These are phyloP conservation scores for Leccinum subtestaceum DNA, from an alignment of 768 basidiomycete species.

Conservation along the genomic window DNA sequence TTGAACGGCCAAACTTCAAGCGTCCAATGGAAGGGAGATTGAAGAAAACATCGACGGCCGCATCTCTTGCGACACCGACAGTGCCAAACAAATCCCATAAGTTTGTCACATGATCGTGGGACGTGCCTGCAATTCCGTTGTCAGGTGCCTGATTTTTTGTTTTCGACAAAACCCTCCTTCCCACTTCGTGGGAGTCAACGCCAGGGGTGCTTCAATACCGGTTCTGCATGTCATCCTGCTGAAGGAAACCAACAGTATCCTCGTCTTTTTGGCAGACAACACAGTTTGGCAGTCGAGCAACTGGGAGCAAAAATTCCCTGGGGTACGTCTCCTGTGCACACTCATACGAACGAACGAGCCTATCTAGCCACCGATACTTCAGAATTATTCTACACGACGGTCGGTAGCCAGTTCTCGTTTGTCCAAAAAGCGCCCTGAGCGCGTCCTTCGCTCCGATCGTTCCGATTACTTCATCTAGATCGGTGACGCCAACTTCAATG, in stretches of 20 bases:
- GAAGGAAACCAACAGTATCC: slow-evolving; percentile 44
- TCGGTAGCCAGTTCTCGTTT: slow-evolving; percentile 49
- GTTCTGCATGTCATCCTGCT: slow-evolving; percentile 40
- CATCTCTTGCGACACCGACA: too few relatives aligned
- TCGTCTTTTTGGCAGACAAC: slow-evolving; percentile 74
- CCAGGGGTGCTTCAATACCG: slow-evolving; percentile 64
- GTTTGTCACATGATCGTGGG: too few relatives aligned
- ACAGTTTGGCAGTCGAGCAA: slow-evolving; percentile 92
- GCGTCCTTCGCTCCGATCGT: slow-evolving; percentile 40
- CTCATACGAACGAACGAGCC: slow-evolving; percentile 74
- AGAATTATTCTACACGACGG: slow-evolving; percentile 80
- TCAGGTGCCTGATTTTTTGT: too few relatives aligned
- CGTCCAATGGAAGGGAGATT: too few relatives aligned
- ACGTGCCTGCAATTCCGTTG: too few relatives aligned
- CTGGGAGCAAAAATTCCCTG: slow-evolving; percentile 69
- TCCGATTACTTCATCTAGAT: too few relatives aligned
- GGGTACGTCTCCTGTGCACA: slow-evolving; percentile 78
- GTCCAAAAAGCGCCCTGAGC: slow-evolving; percentile 48
- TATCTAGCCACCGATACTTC: slow-evolving; percentile 62
- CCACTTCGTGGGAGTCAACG: slow-evolving; percentile 18
- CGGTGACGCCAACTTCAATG: background rate
- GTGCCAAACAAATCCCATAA: too few relatives aligned
- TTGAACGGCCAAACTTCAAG: too few relatives aligned
- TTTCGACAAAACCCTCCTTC: too few relatives aligned
- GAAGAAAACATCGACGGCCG: too few relatives aligned